phyloP scores from a whole-genome alignment of 495 filamentous ascomycete genomes.

The Trichoderma parareesei region DNA sequence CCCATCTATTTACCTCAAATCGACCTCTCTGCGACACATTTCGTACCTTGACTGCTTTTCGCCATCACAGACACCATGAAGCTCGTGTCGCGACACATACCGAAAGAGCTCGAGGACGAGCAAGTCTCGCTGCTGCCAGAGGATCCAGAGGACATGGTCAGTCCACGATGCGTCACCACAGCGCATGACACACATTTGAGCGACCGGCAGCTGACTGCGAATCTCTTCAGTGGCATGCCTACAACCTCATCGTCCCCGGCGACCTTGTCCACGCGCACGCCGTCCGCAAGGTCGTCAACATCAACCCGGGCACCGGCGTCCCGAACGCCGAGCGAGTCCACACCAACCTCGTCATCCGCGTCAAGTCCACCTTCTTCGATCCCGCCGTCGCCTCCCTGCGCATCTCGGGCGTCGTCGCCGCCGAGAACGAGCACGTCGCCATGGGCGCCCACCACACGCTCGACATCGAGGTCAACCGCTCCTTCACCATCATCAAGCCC shows the following conservation, averaged over 20 bases:
- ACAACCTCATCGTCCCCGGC: conserved; percentile 79
- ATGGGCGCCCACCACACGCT: conserved; percentile 85
- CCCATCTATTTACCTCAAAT: no score
- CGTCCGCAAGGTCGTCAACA: conserved; percentile 71
- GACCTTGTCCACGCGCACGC: conserved; percentile 80
- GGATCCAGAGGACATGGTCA: conserved; percentile 94
- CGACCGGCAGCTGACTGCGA: not conserved
- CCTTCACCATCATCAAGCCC: conserved; percentile 79
- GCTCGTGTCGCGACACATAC: conserved; percentile 57
- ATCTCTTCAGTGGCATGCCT: conserved; percentile 73
- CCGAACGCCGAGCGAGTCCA: conserved; percentile 68
- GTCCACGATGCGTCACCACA: not conserved
- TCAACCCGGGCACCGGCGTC: conserved; percentile 62
- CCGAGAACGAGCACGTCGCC: conserved; percentile 76
- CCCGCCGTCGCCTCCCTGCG: conserved; percentile 74
- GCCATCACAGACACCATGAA: conserved; percentile 42
- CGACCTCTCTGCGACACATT: no score
- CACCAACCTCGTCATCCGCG: conserved; percentile 68
- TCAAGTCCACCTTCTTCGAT: conserved; percentile 85
- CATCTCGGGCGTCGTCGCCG: conserved; percentile 70
- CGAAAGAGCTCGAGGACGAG: conserved; percentile 70
- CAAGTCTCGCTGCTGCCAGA: conserved; percentile 74
- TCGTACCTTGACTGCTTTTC: no score
- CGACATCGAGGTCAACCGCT: conserved; percentile 59
- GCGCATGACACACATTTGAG: not conserved